Evolutionary conservation across 768 basidiomycete genomes (phyloP).

Genomic region (Xanthoconium stramineum): DNA sequence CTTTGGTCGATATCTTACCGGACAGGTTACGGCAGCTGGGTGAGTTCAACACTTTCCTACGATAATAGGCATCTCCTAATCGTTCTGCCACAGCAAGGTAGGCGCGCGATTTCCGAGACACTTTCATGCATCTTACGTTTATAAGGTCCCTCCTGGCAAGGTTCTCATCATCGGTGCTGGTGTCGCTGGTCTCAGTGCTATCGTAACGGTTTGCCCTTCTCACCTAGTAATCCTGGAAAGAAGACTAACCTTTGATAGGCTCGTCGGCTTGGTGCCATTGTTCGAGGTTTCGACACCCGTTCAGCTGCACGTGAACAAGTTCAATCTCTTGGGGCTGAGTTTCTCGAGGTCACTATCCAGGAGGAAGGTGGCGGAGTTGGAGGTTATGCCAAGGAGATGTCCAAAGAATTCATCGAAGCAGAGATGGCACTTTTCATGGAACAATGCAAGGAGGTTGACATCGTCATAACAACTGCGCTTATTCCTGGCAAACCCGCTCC

Average conservation of each 20-base stretch:
- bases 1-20: constrained; percentile 86
- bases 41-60: constrained; percentile 36
- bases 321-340: constrained; percentile 86
- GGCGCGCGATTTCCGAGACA: background rate
- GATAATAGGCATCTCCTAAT: constrained; percentile 6
- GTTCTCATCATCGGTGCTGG: constrained; percentile 87
- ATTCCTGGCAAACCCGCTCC: constrained; percentile 88
- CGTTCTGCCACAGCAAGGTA: constrained; percentile 40
- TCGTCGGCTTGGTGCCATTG: constrained; percentile 80
- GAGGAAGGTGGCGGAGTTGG: constrained; percentile 83
- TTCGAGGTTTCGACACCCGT: constrained; percentile 85
- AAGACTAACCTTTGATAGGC: constrained; percentile 44
- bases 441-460: constrained; percentile 87
- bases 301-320: constrained; percentile 86
- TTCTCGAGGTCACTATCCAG: constrained; percentile 74
- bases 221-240: background rate
- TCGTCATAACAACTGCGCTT: constrained; percentile 82
- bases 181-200: constrained; percentile 85
- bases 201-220: constrained; percentile 59
- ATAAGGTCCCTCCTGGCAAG: constrained; percentile 80
- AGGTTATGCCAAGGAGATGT: constrained; percentile 90
- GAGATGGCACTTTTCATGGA: constrained; percentile 88
- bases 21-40: constrained; percentile 90
- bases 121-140: constrained; percentile 17
- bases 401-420: constrained; percentile 83